phyloP scores from a whole-genome alignment of 1,284 basidiomycete species.

The Athelia sp. region DNA sequence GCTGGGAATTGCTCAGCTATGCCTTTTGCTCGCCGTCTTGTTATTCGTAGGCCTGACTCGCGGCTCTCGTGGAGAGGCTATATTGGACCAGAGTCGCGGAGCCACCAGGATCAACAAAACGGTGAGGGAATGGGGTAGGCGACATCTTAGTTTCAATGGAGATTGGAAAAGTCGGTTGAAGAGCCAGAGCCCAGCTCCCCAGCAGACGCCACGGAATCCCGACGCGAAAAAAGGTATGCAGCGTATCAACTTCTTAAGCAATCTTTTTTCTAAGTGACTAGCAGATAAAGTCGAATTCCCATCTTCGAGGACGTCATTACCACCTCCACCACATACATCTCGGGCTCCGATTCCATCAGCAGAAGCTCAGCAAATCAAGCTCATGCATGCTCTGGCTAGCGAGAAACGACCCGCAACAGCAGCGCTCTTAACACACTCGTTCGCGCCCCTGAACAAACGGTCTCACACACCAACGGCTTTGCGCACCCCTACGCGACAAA shows the following conservation, averaged over 20 bases:
- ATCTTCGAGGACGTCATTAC: neutral
- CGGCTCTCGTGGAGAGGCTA: slow-evolving; percentile 54
- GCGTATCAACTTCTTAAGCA: slow-evolving; percentile 4
- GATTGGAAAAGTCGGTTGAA: slow-evolving; percentile 44
- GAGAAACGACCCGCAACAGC: slow-evolving; percentile 16
- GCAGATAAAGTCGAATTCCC: slow-evolving; percentile 8
- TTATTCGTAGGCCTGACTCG: slow-evolving; percentile 83
- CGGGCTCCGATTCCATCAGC: slow-evolving; percentile 4
- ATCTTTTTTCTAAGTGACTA: slow-evolving; percentile 3
- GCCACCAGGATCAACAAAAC: slow-evolving; percentile 21
- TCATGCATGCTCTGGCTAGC: neutral
- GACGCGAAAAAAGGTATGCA: slow-evolving; percentile 8
- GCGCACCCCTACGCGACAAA: slow-evolving; percentile 6
- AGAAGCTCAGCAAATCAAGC: neutral
- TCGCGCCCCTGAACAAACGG: slow-evolving; percentile 3
- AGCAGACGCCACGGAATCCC: slow-evolving; percentile 3
- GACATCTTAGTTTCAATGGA: slow-evolving; percentile 50
- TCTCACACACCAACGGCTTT: slow-evolving; percentile 24
- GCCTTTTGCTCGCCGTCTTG: slow-evolving; percentile 72
- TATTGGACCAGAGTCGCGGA: slow-evolving; percentile 18
- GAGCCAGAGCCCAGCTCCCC: slow-evolving; percentile 27
- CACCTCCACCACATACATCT: neutral
- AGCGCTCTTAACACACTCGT: slow-evolving; percentile 14
- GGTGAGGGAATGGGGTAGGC: slow-evolving; percentile 47
- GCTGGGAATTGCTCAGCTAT: slow-evolving; percentile 77